phyloP scores from a whole-genome alignment of 805 yeast genomes.

The Saccharomycopsis sp. region DNA sequence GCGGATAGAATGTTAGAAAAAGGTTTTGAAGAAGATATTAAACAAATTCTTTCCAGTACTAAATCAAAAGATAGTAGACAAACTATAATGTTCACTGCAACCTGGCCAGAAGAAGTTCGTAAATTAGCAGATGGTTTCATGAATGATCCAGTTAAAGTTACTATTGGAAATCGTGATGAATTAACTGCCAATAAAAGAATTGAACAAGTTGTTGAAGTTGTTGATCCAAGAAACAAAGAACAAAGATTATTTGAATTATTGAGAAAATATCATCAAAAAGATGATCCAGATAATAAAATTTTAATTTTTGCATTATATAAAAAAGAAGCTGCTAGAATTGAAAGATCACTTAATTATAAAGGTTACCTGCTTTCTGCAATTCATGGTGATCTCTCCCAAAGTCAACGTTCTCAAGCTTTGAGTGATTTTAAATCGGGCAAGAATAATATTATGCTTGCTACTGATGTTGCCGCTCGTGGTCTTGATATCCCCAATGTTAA shows the following conservation, averaged over 20 bases:
- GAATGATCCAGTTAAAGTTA: conserved; percentile 76
- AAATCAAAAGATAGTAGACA: conserved; percentile 33
- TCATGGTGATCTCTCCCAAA: conserved; percentile 92
- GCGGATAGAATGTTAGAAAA: conserved; percentile 98
- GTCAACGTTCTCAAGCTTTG: conserved; percentile 82
- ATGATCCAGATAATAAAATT: conserved; percentile 64
- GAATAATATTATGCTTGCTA: conserved; percentile 73
- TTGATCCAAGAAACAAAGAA: conserved; percentile 76
- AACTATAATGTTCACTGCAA: conserved; percentile 98
- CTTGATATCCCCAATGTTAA: conserved; percentile 96
- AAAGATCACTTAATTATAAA: conserved; percentile 57
- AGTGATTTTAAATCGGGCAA: conserved; percentile 76
- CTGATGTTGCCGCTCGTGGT: conserved; percentile 98
- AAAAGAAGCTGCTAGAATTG: conserved; percentile 91
- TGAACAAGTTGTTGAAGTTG: conserved; percentile 86
- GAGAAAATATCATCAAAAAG: conserved; percentile 62
- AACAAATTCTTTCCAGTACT: conserved; percentile 57
- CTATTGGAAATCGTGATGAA: conserved; percentile 92
- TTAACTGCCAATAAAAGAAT: conserved; percentile 90
- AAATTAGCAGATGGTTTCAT: conserved; percentile 80
- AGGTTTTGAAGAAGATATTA: conserved; percentile 96
- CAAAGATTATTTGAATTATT: conserved; percentile 60
- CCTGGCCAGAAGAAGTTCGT: conserved; percentile 99
- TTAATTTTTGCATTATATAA: conserved; percentile 90
- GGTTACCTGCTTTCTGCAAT: conserved; percentile 84